Percentiles rank a stretch among this genome's conserved stretches.
Conservation (phyloP, 805 yeast genomes). For the Candida loeiensis region DNA sequence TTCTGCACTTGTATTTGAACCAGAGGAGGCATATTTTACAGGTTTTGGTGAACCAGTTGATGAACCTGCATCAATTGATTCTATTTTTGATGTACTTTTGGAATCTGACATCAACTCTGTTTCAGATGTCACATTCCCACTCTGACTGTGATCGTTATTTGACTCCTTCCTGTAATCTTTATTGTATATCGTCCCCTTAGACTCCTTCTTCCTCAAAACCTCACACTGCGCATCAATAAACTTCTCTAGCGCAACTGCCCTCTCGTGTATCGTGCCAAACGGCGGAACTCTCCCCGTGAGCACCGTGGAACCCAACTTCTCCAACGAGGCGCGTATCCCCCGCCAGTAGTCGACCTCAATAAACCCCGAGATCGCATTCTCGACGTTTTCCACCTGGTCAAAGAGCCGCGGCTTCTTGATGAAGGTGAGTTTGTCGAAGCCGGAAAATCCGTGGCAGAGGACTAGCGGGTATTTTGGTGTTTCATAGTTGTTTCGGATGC, state of each 20-base stretch:
- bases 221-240: slow-evolving; percentile 34
- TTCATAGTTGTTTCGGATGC: slow-evolving; percentile 38
- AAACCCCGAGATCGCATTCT: slow-evolving; percentile 6
- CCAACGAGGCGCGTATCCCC: slow-evolving; percentile 66
- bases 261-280: slow-evolving; percentile 65
- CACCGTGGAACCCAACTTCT: slow-evolving; percentile 61
- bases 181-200: slow-evolving; percentile 11
- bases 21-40: no score
- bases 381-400: slow-evolving; percentile 12
- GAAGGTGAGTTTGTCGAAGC: slow-evolving; percentile 55
- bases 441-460: slow-evolving; percentile 83
- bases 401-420: slow-evolving; percentile 16
- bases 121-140: not conserved
- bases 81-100: no score
- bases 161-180: no score
- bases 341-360: slow-evolving; percentile 68
- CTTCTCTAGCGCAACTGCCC: slow-evolving; percentile 56
- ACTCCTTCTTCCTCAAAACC: slow-evolving; percentile 14
- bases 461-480: slow-evolving; percentile 73
- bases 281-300: slow-evolving; percentile 78
- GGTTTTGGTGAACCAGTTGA: no score
- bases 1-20: not conserved
- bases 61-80: not conserved
- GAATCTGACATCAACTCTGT: no score
- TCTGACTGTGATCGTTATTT: no score